Percentiles rank a stretch among this genome's conserved stretches.
These are phyloP conservation scores for Candida germanica DNA, from an alignment of 805 yeast genomes.

Conservation along the genomic window DNA sequence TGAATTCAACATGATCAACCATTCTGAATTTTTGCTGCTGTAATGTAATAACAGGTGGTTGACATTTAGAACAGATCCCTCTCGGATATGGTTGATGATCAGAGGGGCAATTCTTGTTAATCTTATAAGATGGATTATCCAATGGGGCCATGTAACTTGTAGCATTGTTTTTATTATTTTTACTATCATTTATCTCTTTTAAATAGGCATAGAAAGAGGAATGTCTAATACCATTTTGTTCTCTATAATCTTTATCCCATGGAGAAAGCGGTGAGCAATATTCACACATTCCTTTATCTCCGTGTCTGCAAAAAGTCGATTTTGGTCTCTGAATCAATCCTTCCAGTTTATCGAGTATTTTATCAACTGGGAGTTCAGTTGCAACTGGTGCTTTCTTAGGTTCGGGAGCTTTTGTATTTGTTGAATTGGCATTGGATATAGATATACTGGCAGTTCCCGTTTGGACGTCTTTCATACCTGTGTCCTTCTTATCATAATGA, in stretches of 20 bases:
- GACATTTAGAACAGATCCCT: slow-evolving; percentile 95
- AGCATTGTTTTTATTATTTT: slow-evolving; percentile 61
- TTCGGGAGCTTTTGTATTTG: slow-evolving; percentile 4
- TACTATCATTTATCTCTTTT: slow-evolving; percentile 63
- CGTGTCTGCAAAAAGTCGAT: slow-evolving; percentile 74
- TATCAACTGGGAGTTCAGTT: slow-evolving; percentile 67
- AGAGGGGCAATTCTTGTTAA: slow-evolving; percentile 60
- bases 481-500: slow-evolving; percentile 18
- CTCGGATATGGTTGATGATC: slow-evolving; percentile 94
- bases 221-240: slow-evolving; percentile 79
- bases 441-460: slow-evolving; percentile 7
- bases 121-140: slow-evolving; percentile 64
- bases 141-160: slow-evolving; percentile 71
- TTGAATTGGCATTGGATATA: neutral
- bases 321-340: slow-evolving; percentile 71
- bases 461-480: slow-evolving; percentile 5
- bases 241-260: slow-evolving; percentile 78
- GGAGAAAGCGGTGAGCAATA: slow-evolving; percentile 95
- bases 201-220: slow-evolving; percentile 81
- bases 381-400: slow-evolving; percentile 11
- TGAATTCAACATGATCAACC: slow-evolving; percentile 97
- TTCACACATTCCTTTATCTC: slow-evolving; percentile 96
- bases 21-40: slow-evolving; percentile 88
- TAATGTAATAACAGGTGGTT: slow-evolving; percentile 90
- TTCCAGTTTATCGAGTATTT: slow-evolving; percentile 54